Evolutionary conservation across 2,329 filamentous ascomycete species (phyloP).

Genomic region (Cytospora mali): DNA sequence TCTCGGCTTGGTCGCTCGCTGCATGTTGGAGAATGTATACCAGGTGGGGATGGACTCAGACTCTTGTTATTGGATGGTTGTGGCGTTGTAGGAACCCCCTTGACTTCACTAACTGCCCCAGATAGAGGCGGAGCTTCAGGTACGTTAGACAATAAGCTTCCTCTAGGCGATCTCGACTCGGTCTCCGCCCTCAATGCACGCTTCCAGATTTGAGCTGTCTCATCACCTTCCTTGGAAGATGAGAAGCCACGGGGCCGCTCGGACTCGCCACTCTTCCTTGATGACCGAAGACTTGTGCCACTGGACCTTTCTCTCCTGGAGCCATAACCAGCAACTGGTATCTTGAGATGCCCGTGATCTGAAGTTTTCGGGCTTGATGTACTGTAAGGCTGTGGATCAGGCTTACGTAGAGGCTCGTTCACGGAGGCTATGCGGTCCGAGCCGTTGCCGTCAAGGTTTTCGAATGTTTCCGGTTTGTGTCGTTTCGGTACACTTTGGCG

Average conservation of each 20-base stretch:
- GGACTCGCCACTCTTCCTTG: background rate
- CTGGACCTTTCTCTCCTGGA: background rate
- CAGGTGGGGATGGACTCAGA: conserved; percentile 6
- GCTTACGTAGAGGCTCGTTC: conserved; percentile 3
- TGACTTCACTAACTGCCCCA: background rate
- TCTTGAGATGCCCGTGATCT: conserved; percentile 12
- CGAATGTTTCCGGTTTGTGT: conserved; percentile 29
- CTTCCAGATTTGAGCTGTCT: conserved; percentile 28
- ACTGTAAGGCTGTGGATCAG: background rate
- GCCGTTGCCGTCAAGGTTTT: conserved; percentile 27
- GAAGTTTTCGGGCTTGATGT: background rate
- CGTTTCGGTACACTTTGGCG: conserved; percentile 40
- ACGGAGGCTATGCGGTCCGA: background rate
- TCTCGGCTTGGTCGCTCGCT: background rate
- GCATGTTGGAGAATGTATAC: conserved; percentile 16
- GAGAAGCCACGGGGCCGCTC: conserved; percentile 23
- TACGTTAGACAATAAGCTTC: conserved; percentile 14
- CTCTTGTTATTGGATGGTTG: conserved; percentile 11
- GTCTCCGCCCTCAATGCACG: conserved; percentile 28
- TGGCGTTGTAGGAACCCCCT: background rate
- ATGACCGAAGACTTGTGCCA: background rate
- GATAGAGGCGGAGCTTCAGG: background rate
- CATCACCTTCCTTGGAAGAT: conserved; percentile 24
- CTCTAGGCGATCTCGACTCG: conserved; percentile 18
- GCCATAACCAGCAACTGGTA: background rate